A percentile compares a stretch with the other conserved stretches of the same genome.
These are phyloP conservation scores for Dipodascus albidus DNA, from an alignment of 805 yeast genomes.

Conservation along the genomic window DNA sequence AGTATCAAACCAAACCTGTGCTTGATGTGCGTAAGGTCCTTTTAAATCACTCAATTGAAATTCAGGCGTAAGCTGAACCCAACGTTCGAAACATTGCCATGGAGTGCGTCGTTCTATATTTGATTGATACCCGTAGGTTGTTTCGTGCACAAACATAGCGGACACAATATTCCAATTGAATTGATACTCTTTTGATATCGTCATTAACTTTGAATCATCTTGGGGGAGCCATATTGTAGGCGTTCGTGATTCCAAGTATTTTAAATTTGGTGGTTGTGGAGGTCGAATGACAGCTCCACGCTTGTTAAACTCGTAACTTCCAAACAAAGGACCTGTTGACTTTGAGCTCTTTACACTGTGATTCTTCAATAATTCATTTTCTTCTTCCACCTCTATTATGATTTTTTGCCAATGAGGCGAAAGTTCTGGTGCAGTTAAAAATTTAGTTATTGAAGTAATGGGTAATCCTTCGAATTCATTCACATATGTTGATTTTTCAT, in stretches of 20 bases:
- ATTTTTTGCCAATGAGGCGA: slow-evolving; percentile 23
- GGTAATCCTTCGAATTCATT: slow-evolving; percentile 17
- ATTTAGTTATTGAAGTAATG: slow-evolving; percentile 23
- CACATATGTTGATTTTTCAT: slow-evolving; percentile 13
- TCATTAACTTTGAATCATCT: slow-evolving; percentile 73
- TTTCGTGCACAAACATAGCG: slow-evolving; percentile 57
- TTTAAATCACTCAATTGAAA: slow-evolving; percentile 80
- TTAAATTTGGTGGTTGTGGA: slow-evolving; percentile 80
- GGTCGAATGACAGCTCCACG: slow-evolving; percentile 45
- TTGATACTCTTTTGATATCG: slow-evolving; percentile 72
- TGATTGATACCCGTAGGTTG: slow-evolving; percentile 64
- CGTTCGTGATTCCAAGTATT: slow-evolving; percentile 68
- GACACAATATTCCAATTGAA: slow-evolving; percentile 93
- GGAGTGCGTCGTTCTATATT: slow-evolving; percentile 93
- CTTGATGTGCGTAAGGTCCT: slow-evolving; percentile 72
- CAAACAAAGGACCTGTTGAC: slow-evolving; percentile 8
- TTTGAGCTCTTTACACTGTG: not conserved
- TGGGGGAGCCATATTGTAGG: slow-evolving; percentile 96
- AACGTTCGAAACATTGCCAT: slow-evolving; percentile 97
- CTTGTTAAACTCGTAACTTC: slow-evolving; percentile 12
- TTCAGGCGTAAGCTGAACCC: slow-evolving; percentile 81
- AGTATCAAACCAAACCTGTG: slow-evolving; percentile 86
- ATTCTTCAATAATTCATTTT: not conserved
- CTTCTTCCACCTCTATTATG: slow-evolving; percentile 17
- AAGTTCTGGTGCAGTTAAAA: slow-evolving; percentile 20